Evolutionary conservation across 768 basidiomycete genomes (phyloP).

Genomic region (Lactarius sanguifluus): DNA sequence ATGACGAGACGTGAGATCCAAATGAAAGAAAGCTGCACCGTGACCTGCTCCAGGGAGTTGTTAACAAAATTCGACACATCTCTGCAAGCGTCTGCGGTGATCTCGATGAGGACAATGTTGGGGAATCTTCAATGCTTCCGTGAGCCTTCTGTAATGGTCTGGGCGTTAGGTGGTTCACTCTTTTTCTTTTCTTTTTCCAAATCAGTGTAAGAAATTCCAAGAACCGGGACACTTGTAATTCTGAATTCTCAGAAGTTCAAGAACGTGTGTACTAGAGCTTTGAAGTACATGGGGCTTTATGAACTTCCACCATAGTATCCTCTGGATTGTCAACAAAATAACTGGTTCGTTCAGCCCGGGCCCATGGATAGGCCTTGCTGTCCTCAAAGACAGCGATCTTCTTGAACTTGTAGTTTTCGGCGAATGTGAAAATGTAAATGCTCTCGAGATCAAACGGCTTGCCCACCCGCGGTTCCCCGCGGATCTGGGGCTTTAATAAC

Average conservation of each 20-base stretch:
- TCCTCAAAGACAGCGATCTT: conserved; percentile 7
- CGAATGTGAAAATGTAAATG: conserved; percentile 15
- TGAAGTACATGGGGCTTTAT: background rate
- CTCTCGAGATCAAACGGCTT: conserved; percentile 13
- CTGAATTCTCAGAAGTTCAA: too few relatives aligned
- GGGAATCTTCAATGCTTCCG: background rate
- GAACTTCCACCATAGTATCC: background rate
- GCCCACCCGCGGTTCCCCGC: conserved; percentile 5
- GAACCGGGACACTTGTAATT: too few relatives aligned
- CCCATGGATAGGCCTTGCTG: background rate
- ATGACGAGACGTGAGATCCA: background rate
- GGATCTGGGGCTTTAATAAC: background rate
- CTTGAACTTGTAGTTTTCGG: conserved; percentile 10
- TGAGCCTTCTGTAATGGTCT: background rate
- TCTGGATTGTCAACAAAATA: background rate
- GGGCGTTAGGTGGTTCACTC: background rate
- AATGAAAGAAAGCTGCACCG: background rate
- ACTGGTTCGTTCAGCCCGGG: background rate
- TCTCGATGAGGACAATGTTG: background rate
- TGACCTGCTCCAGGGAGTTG: background rate
- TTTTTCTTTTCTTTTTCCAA: too few relatives aligned
- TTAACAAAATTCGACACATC: background rate
- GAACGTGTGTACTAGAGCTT: too few relatives aligned
- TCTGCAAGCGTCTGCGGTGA: background rate
- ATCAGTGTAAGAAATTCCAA: background rate